A percentile compares a stretch with the other conserved stretches of the same genome.
These are phyloP conservation scores for Ceratobasidium sp. DNA, from an alignment of 1,284 basidiomycete genomes.

Conservation along the genomic window DNA sequence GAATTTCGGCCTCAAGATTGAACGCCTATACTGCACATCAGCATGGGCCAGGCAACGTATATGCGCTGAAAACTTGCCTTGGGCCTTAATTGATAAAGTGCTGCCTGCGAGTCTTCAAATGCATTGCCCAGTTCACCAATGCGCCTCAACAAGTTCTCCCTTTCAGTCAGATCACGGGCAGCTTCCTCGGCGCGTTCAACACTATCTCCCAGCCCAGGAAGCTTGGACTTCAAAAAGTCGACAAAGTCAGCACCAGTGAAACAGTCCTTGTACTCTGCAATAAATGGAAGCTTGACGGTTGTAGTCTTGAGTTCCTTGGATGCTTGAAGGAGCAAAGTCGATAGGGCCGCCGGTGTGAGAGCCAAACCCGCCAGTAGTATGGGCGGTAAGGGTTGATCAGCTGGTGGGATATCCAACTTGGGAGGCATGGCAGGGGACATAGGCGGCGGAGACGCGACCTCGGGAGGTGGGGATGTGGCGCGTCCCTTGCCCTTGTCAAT, in stretches of 20 bases:
- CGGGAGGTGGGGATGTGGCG: conserved; percentile 49
- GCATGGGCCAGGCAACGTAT: background rate
- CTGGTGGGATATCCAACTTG: conserved; percentile 40
- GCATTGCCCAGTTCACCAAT: conserved; percentile 77
- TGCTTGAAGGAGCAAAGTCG: conserved; percentile 69
- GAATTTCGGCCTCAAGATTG: conserved; percentile 53
- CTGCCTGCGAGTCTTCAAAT: conserved; percentile 74
- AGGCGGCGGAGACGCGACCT: conserved; percentile 65
- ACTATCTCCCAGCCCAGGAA: conserved; percentile 71
- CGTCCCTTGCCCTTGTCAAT: conserved; percentile 79
- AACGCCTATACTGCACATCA: conserved; percentile 63
- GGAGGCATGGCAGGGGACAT: conserved; percentile 56
- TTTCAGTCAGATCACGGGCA: conserved; percentile 75
- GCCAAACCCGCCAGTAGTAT: conserved; percentile 76
- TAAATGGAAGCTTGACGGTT: conserved; percentile 72
- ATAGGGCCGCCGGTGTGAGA: conserved; percentile 66
- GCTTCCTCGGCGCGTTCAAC: conserved; percentile 80
- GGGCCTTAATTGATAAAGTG: conserved; percentile 77
- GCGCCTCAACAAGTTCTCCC: conserved; percentile 72
- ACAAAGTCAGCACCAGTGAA: conserved; percentile 83
- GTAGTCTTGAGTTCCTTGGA: conserved; percentile 66
- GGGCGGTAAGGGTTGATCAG: conserved; percentile 53
- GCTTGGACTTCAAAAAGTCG: conserved; percentile 71
- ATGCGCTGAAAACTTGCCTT: conserved; percentile 58
- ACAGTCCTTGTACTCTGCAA: conserved; percentile 86